Evolutionary conservation across 345 rosid species (phyloP).

Genomic region (Arabis hirsuta): DNA sequence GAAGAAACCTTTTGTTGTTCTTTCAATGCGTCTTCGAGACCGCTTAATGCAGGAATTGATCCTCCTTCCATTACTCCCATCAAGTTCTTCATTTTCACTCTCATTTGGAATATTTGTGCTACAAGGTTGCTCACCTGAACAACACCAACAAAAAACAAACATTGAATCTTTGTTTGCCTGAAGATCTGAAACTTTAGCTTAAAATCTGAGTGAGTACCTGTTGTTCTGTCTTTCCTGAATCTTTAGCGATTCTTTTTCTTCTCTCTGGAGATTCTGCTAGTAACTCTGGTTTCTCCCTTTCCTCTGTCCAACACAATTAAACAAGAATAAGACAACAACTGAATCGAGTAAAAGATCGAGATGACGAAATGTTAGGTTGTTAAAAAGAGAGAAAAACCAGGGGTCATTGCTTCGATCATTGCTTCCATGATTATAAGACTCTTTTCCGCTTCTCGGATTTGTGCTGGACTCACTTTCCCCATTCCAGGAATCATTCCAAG

Average conservation of each 20-base stretch:
- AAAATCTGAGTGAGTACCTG: constrained; percentile 50
- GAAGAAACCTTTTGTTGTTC: constrained; percentile 73
- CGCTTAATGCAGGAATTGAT: constrained; percentile 87
- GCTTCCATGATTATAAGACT: constrained; percentile 81
- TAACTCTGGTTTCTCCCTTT: constrained; percentile 91
- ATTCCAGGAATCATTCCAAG: constrained; percentile 98
- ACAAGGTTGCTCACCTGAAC: constrained; percentile 89
- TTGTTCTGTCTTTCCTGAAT: constrained; percentile 87
- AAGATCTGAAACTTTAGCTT: constrained; percentile 22
- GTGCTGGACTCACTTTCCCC: constrained; percentile 96
- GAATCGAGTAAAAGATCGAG: constrained; percentile 2
- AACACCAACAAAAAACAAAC: constrained; percentile 1
- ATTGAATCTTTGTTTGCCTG: constrained; percentile 8
- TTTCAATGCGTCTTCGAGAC: constrained; percentile 85
- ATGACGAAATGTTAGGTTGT: constrained; percentile 17
- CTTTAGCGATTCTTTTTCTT: constrained; percentile 86
- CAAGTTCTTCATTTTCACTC: constrained; percentile 91
- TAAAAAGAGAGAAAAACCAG: constrained; percentile 55
- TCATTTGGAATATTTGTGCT: constrained; percentile 97
- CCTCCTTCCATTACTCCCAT: constrained; percentile 96
- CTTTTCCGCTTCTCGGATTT: constrained; percentile 95
- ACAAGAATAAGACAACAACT: constrained; percentile 13
- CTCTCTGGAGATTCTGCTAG: constrained; percentile 83
- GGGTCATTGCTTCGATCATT: constrained; percentile 93
- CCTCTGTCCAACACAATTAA: constrained; percentile 58